Base-by-base conservation (phyloP, 2,329 filamentous ascomycete species). In the Hymenoscyphus infarciens region DNA sequence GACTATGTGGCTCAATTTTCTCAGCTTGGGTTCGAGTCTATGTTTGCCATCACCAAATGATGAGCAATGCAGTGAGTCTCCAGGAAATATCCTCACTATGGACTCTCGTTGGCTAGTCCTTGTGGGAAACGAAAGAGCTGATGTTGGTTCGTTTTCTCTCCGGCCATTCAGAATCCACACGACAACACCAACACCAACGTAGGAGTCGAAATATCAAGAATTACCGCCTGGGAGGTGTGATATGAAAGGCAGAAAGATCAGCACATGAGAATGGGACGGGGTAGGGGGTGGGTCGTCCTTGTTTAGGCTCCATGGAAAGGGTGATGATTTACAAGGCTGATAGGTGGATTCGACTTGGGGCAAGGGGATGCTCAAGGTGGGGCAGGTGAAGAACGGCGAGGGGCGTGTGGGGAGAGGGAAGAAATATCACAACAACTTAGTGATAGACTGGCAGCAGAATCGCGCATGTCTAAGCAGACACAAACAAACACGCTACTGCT, bases 331-430 rank as follows among this genome's bases (percentile, higher is more conserved):
- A 52, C 19, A 27, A 22, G 45, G n/a, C 45, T 56, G 53, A 33
- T 31, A 56, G 53, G 27, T 56, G 53, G 53, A n/a, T 55, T 31
- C 19, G 16, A 25, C 38, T 27, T 31, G 7, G 56, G 25, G 27
- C 49, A n/a, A 42, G 25, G 55, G 57, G 54, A 29, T 33, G 59
- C 42, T 25, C n/a, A 7, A 49, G n/a, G n/a, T 49, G 42, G 42
- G 6, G 5, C 42, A 49, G n/a, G n/a, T 15, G 15, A 42, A 10
- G 42, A 5, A 22, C 45, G 13, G 45, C 11, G 19, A 22, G 22
- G 45, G 8, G 29, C 25, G 27, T 49, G 31, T 61, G 58, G 63
- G 22, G 38, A 11, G 31, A 59, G 45, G 31, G 29, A 31, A 38
- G 54, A 42, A 39, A 25, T 49, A 53, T 45, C 42, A 45, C 19